Evolutionary conservation across 75 land plant species (phyloP).

Genomic region (Ceratopteris richardii): DNA sequence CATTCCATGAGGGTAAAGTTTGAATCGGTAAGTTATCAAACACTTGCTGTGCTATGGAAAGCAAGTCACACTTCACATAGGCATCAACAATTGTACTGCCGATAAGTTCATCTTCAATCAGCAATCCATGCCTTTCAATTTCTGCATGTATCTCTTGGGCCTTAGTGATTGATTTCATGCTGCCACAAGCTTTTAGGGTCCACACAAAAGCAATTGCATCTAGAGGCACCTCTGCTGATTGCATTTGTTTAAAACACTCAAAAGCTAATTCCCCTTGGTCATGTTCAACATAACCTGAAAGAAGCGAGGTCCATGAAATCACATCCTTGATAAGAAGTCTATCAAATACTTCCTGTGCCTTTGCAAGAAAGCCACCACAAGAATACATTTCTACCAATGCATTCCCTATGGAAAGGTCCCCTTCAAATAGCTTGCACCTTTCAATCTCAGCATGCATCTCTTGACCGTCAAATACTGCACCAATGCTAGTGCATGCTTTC

Average conservation of each 20-base stretch:
- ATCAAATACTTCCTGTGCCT: conserved; percentile 17
- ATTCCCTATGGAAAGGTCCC: conserved; percentile 2
- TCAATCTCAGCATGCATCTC: conserved; percentile 5
- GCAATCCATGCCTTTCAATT: conserved; percentile 36
- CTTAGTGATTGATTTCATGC: conserved; percentile 18
- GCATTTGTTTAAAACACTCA: conserved; percentile 15
- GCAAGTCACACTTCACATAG: conserved; percentile 33
- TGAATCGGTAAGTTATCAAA: conserved; percentile 30
- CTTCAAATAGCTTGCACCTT: background rate
- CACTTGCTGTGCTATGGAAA: conserved; percentile 34
- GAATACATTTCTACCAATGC: conserved; percentile 25
- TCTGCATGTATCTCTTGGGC: conserved; percentile 43
- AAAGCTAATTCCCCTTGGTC: conserved; percentile 15
- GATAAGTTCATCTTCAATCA: conserved; percentile 20
- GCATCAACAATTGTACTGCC: conserved; percentile 49
- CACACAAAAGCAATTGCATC: conserved; percentile 13
- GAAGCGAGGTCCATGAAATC: conserved; percentile 26
- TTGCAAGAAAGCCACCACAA: conserved; percentile 11
- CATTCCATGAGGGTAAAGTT: conserved; percentile 48
- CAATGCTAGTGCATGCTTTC: conserved; percentile 15
- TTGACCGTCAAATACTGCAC: conserved; percentile 4
- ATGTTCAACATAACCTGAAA: conserved; percentile 16
- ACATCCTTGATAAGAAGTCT: conserved; percentile 6
- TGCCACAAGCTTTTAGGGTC: conserved; percentile 43
- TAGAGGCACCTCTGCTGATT: conserved; percentile 11